These are phyloP conservation scores for Fusarium sp. DNA, from an alignment of 2,329 filamentous ascomycete species.

Conservation along the genomic window DNA sequence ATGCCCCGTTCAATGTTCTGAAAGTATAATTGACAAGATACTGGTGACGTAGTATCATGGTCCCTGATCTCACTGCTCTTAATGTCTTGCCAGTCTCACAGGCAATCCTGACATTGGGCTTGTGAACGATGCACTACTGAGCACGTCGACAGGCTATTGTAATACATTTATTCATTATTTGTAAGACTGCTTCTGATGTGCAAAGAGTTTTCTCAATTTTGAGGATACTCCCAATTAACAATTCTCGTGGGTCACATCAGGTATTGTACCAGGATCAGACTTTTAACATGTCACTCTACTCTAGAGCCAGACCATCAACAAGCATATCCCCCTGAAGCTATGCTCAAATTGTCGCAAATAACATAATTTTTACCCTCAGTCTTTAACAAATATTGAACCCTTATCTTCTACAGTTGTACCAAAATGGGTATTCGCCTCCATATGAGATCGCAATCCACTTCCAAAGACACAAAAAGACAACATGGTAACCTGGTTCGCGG, in stretches of 20 bases:
- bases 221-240: too few relatives aligned
- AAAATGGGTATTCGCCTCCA: neutral
- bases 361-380: neutral
- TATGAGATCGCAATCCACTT: neutral
- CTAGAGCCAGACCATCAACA: too few relatives aligned
- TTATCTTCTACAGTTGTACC: neutral
- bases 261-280: too few relatives aligned
- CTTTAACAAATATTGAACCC: neutral
- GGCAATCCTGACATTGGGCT: too few relatives aligned
- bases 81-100: too few relatives aligned
- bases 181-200: too few relatives aligned
- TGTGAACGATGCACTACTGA: too few relatives aligned
- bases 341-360: neutral
- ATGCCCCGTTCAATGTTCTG: neutral
- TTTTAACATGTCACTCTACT: too few relatives aligned
- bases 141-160: too few relatives aligned
- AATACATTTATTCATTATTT: too few relatives aligned
- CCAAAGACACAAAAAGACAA: neutral
- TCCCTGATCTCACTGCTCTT: neutral
- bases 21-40: fast-evolving
- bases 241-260: too few relatives aligned
- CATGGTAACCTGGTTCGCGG: neutral
- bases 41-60: neutral
- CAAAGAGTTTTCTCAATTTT: too few relatives aligned
- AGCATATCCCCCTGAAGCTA: neutral